Evolutionary conservation across 345 rosid genomes (phyloP).

Genomic region (Populus ilicifolia): DNA sequence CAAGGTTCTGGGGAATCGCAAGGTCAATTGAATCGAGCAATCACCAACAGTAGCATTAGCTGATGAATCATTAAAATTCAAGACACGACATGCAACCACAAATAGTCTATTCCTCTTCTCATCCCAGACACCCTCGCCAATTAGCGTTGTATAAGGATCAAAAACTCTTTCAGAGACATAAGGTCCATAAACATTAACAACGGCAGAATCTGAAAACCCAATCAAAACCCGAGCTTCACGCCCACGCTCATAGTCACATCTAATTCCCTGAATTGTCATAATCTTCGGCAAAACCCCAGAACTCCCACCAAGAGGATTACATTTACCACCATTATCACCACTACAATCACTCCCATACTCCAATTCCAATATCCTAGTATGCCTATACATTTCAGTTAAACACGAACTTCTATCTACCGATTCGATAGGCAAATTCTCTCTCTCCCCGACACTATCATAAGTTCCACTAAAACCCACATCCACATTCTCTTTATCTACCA

Average conservation of each 20-base stretch:
- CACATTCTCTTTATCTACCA: slow-evolving; percentile 36
- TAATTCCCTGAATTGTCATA: slow-evolving; percentile 35
- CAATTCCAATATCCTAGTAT: slow-evolving; percentile 37
- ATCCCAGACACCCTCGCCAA: slow-evolving; percentile 86
- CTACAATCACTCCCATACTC: slow-evolving; percentile 47
- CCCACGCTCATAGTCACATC: slow-evolving; percentile 27
- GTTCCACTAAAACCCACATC: slow-evolving; percentile 25
- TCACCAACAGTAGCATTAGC: slow-evolving; percentile 48
- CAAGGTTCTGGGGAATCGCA: slow-evolving; percentile 54
- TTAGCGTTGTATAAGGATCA: slow-evolving; percentile 29
- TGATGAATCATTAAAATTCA: slow-evolving; percentile 44
- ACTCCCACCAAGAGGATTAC: slow-evolving; percentile 38
- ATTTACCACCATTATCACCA: slow-evolving; percentile 23
- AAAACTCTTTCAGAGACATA: slow-evolving; percentile 51
- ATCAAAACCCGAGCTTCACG: slow-evolving; percentile 9
- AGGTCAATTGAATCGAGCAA: slow-evolving; percentile 62
- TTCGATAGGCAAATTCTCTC: slow-evolving; percentile 23
- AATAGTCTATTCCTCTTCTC: slow-evolving; percentile 50
- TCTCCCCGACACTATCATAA: slow-evolving; percentile 29
- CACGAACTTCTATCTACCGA: slow-evolving; percentile 14
- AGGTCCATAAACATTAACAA: slow-evolving; percentile 25
- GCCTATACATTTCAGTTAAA: slow-evolving; percentile 20
- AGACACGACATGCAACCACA: slow-evolving; percentile 61
- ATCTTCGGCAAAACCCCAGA: slow-evolving; percentile 32
- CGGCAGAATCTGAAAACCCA: slow-evolving; percentile 11